A percentile compares a stretch with the other conserved stretches of the same genome.
phyloP scores from a whole-genome alignment of 768 basidiomycete genomes.

The Zangia roseola region DNA sequence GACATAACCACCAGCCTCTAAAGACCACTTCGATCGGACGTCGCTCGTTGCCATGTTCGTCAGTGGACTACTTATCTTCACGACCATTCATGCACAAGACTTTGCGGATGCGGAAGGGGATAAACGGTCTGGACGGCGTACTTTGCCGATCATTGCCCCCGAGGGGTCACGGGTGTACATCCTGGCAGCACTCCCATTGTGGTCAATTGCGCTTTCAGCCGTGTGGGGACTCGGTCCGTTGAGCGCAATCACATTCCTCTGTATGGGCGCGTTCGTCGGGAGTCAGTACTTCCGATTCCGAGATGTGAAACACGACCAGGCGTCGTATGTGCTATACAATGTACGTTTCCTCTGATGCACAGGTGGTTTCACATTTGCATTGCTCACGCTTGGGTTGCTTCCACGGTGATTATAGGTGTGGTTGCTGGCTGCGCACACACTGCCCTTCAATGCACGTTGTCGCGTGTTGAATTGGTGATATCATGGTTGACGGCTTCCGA shows the following conservation, averaged over 20 bases:
- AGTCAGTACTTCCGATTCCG: constrained; percentile 14
- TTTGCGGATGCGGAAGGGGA: constrained; percentile 35
- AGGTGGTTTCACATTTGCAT: no score
- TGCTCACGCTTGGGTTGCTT: no score
- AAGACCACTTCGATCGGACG: constrained; percentile 8
- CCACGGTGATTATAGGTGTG: no score
- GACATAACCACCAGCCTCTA: neutral
- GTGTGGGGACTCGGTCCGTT: constrained; percentile 12
- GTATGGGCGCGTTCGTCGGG: constrained; percentile 14
- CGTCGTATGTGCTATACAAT: constrained; percentile 14
- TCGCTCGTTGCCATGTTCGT: constrained; percentile 20
- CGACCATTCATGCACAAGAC: constrained; percentile 39
- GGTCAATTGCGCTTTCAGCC: constrained; percentile 4
- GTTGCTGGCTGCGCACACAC: constrained; percentile 6
- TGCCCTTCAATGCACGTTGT: constrained; percentile 9
- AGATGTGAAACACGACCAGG: constrained; percentile 7
- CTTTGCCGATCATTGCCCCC: constrained; percentile 27
- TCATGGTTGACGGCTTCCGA: no score
- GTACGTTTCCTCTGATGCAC: constrained; percentile 6
- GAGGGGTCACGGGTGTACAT: constrained; percentile 16
- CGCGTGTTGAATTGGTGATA: constrained; percentile 5
- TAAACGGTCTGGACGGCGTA: constrained; percentile 26
- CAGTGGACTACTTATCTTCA: constrained; percentile 31
- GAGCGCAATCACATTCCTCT: constrained; percentile 6
- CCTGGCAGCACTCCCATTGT: constrained; percentile 8